Base-by-base conservation (phyloP, 2,329 filamentous ascomycete genomes). In the Trichoderma sp. region DNA sequence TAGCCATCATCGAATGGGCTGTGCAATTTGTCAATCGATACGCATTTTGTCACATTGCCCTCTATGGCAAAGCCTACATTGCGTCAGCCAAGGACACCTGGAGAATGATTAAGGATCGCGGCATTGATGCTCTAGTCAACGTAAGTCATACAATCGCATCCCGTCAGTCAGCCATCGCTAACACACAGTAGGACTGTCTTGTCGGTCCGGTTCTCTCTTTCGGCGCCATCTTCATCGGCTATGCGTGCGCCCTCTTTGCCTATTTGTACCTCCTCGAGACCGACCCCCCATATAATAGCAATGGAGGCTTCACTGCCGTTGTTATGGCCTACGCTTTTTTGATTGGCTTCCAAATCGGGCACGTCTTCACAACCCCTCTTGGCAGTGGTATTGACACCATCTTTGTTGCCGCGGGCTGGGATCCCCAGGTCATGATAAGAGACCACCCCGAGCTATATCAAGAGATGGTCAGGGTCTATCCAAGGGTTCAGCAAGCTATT, bases 21-120 rank as follows among this genome's bases (percentile, higher is more conserved):
- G 89, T 96, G 1, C 87, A 94, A 74, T 96, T 97, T 78, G 86
- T 97, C 82, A 98, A 98, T 82, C 90, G 94, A 76, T 97, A 97
- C 76, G 94, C 94, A 1, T 97, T 97, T 82, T 94, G 91, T 34
- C 94, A 98, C 79, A 97, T 98, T 78, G 94, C 95, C 0, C 86
- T 98, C 0, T 98, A 98, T 79, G 95, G 95, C 21, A 97, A 97
- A 81, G 84, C 92, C 1, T 98, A 98, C 79, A 88, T 98, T 70
- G 86, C 90, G 1, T 93, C 94, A 0, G 94, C 95, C 43, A 97
- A 97, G 82, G 93, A 93, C 76, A 97, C 94, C 0, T 97, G 94
- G 93, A 89, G 78, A 72, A 93, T 97, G 92, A 95, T 97, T 85
- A 95, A 94, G 80, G 90, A 97, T 78, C 93, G 95, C 36, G 95